A percentile compares a stretch with the other conserved stretches of the same genome.
These are phyloP conservation scores for Carallia brachiata DNA, from an alignment of 345 rosid species.

Conservation along the genomic window DNA sequence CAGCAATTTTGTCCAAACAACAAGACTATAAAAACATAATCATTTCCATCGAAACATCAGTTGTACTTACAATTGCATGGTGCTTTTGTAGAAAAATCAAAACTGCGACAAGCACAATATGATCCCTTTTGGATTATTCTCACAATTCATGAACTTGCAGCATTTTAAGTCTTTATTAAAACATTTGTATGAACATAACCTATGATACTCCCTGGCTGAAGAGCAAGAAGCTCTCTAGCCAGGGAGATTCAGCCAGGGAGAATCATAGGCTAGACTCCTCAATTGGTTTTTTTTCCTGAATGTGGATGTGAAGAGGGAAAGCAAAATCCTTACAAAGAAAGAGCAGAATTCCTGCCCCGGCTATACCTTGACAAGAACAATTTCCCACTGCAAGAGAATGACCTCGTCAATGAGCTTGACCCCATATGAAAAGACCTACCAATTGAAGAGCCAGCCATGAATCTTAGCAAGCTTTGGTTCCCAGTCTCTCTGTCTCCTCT, in stretches of 20 bases:
- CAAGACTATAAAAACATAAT: background rate
- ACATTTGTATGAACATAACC: background rate
- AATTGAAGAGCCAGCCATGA: constrained; percentile 35
- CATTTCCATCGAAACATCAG: background rate
- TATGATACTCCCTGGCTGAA: constrained; percentile 1
- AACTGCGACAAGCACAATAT: background rate
- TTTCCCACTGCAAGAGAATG: constrained; percentile 61
- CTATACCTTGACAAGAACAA: constrained; percentile 32
- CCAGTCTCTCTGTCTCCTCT: constrained; percentile 34
- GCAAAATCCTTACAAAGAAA: constrained; percentile 18
- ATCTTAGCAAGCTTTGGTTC: constrained; percentile 28
- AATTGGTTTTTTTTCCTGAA: constrained; percentile 5
- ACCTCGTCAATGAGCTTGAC: constrained; percentile 51
- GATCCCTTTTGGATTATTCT: constrained; percentile 6
- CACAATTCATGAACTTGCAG: background rate
- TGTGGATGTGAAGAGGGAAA: background rate
- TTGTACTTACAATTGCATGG: constrained; percentile 13
- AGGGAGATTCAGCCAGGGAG: no score
- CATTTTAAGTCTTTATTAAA: background rate
- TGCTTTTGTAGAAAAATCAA: background rate
- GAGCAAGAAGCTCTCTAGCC: background rate
- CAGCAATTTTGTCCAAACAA: background rate
- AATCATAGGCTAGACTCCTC: background rate
- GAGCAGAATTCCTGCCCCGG: constrained; percentile 22
- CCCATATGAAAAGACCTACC: constrained; percentile 39